Conservation (phyloP, 192 early-diverging fungal species). For the Coemansia sp. region DNA sequence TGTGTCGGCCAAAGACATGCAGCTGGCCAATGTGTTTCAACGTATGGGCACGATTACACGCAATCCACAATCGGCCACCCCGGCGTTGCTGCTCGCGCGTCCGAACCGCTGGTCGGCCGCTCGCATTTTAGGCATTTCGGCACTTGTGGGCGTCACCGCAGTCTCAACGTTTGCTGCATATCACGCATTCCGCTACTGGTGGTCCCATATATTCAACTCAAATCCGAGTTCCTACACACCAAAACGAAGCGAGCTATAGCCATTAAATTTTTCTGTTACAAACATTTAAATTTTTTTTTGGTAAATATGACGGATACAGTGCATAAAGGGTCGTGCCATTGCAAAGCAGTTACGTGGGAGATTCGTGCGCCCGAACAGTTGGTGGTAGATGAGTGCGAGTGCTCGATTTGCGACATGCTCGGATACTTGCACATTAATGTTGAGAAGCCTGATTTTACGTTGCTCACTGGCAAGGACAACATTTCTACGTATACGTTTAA, state of each 20-base stretch:
- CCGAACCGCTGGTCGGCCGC: slow-evolving; percentile 43
- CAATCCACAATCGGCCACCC: slow-evolving; percentile 45
- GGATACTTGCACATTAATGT: slow-evolving; percentile 51
- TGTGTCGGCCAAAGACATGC: slow-evolving; percentile 80
- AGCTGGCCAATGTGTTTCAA: slow-evolving; percentile 88
- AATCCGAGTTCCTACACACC: not conserved
- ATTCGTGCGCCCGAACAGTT: slow-evolving; percentile 33
- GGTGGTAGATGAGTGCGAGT: slow-evolving; percentile 45
- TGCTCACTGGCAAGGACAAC: slow-evolving; percentile 33
- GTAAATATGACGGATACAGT: not conserved
- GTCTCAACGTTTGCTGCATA: slow-evolving; percentile 45
- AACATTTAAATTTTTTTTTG: no score
- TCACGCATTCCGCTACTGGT: slow-evolving; percentile 50
- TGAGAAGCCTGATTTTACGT: slow-evolving; percentile 26
- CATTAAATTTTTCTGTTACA: no score
- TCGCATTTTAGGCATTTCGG: slow-evolving; percentile 33
- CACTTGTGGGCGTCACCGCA: slow-evolving; percentile 41
- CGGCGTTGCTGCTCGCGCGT: slow-evolving; percentile 26
- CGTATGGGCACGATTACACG: slow-evolving; percentile 68
- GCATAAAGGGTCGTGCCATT: slow-evolving; percentile 47
- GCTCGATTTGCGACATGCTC: slow-evolving; percentile 39
- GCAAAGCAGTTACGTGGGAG: slow-evolving; percentile 40
- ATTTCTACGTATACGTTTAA: slow-evolving; percentile 56
- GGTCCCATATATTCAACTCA: slow-evolving; percentile 8
- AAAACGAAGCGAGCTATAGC: not conserved